Percentiles rank a stretch among this genome's conserved stretches.
Conservation (phyloP, 148 eudicot species). For the Cornus kousa region DNA sequence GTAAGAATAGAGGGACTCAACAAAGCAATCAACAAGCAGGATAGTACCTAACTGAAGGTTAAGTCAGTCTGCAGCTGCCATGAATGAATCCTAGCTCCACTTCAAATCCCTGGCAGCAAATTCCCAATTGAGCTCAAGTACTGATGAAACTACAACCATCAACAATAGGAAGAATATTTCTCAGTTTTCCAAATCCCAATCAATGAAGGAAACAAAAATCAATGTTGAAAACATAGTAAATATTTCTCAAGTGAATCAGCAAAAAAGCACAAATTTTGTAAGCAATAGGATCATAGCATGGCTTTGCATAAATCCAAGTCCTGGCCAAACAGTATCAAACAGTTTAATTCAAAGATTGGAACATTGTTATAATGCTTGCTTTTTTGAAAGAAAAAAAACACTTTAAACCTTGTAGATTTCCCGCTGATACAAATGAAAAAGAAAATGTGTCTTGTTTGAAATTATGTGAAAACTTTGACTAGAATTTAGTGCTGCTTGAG, state of each 20-base stretch:
- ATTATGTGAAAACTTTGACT: too few relatives aligned
- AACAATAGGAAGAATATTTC: slow-evolving; percentile 7
- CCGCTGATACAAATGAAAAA: neutral
- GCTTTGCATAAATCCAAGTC: neutral
- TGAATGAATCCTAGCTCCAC: slow-evolving; percentile 13
- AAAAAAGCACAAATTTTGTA: neutral
- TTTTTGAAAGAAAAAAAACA: neutral
- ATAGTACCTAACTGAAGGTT: neutral
- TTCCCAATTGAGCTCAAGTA: slow-evolving; percentile 33
- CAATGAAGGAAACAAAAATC: slow-evolving; percentile 22
- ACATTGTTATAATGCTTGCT: neutral
- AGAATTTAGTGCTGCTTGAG: too few relatives aligned
- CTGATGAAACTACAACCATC: slow-evolving; percentile 33
- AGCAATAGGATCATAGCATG: neutral
- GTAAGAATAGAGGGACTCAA: too few relatives aligned
- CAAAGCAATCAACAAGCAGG: neutral
- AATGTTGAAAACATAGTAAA: neutral
- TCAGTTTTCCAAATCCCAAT: neutral
- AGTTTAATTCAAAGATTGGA: neutral
- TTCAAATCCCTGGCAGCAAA: slow-evolving; percentile 14
- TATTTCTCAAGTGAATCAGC: too few relatives aligned
- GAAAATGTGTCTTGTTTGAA: neutral
- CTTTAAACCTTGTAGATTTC: neutral
- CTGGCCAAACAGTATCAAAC: neutral
- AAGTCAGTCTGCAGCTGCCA: slow-evolving; percentile 8